Conservation (phyloP, 1,284 basidiomycete genomes). For the Leccinum griseonigrum region DNA sequence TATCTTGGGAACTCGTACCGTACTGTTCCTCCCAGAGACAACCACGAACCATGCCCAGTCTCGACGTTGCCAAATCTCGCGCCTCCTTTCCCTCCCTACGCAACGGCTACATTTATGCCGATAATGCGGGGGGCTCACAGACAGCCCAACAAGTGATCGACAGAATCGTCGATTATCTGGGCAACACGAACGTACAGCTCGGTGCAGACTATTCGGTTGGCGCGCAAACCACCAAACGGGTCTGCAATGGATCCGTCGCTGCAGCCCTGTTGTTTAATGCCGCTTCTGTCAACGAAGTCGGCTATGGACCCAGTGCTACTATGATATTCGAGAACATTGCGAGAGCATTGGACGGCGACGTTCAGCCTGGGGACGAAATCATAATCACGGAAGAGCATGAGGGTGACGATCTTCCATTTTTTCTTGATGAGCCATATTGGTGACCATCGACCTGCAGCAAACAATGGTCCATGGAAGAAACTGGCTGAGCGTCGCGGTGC, state of each 20-base stretch:
- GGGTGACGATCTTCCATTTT: conserved; percentile 39
- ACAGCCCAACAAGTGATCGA: conserved; percentile 52
- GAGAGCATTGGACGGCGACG: conserved; percentile 52
- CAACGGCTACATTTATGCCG: conserved; percentile 64
- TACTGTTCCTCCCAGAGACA: not conserved
- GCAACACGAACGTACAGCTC: conserved; percentile 71
- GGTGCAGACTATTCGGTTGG: conserved; percentile 67
- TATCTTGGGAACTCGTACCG: no score
- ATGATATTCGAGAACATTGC: conserved; percentile 64
- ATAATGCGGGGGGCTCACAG: conserved; percentile 81
- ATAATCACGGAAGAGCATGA: conserved; percentile 78
- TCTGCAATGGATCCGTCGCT: conserved; percentile 49
- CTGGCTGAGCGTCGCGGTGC: conserved; percentile 60
- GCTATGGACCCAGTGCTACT: conserved; percentile 68
- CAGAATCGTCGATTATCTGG: conserved; percentile 62
- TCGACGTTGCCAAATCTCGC: conserved; percentile 55
- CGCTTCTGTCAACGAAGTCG: conserved; percentile 55
- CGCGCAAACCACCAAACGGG: conserved; percentile 48
- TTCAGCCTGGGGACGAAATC: conserved; percentile 64
- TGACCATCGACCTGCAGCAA: conserved; percentile 44
- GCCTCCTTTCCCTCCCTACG: conserved; percentile 63
- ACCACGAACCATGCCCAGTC: conserved; percentile 18
- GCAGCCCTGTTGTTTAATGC: conserved; percentile 67
- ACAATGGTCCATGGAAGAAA: conserved; percentile 76
- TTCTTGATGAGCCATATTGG: not conserved